These are phyloP conservation scores for Naegleria lovaniensis DNA, from an alignment of 208 protist species.

Conservation along the genomic window DNA sequence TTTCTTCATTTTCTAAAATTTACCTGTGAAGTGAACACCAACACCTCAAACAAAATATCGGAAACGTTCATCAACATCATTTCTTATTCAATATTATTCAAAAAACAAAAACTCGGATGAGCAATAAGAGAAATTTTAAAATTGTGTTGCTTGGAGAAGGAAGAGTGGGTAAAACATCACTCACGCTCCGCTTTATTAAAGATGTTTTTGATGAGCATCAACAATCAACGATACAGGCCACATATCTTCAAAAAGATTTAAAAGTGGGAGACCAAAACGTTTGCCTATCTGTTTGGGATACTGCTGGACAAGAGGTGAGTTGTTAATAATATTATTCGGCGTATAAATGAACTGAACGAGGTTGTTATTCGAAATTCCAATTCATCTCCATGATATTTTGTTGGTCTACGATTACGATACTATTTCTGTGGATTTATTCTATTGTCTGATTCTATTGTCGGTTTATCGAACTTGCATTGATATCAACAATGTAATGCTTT, in stretches of 20 bases:
- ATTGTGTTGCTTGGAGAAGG: conserved; percentile 25
- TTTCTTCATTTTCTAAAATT: no score
- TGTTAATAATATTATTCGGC: not conserved
- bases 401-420: no score
- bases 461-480: no score
- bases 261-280: conserved; percentile 6
- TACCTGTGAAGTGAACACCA: no score
- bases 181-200: conserved; percentile 11
- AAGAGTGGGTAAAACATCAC: conserved; percentile 31
- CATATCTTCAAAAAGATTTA: conserved; percentile 18
- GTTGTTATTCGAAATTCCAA: not conserved
- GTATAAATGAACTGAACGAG: not conserved
- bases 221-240: conserved; percentile 9
- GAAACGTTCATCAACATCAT: no score
- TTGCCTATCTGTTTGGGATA: conserved; percentile 16
- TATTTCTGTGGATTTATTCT: no score
- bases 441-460: no score
- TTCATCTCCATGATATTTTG: not conserved
- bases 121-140: not conserved
- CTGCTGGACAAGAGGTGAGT: conserved; percentile 3
- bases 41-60: no score
- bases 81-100: no score
- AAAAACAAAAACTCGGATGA: not conserved
- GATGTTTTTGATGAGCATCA: conserved; percentile 8
- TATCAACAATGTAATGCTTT: not conserved